Conservation (phyloP, 306 rosid genomes). For the Prunus mongolica region DNA sequence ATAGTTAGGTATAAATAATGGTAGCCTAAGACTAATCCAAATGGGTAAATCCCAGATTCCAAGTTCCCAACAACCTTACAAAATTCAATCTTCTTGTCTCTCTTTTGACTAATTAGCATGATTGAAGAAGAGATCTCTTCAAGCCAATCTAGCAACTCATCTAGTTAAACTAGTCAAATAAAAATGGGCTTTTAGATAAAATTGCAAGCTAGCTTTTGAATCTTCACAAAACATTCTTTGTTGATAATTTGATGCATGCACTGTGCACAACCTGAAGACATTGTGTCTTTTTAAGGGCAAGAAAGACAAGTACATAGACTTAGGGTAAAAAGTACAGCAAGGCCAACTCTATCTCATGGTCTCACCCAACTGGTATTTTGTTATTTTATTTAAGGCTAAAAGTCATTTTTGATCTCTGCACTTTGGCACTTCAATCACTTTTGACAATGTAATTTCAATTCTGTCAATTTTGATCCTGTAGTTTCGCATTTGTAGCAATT, state of each 20-base stretch:
- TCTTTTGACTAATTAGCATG: not conserved
- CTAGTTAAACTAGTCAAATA: not conserved
- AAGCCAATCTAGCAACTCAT: not conserved
- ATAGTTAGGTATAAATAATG: not conserved
- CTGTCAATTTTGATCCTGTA: no score
- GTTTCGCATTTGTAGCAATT: no score
- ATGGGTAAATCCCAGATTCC: not conserved
- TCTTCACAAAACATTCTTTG: not conserved
- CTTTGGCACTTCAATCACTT: no score
- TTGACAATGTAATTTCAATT: no score
- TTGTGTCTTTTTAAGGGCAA: not conserved
- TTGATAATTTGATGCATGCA: not conserved
- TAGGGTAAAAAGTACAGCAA: not conserved
- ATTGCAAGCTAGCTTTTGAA: conserved; percentile 1
- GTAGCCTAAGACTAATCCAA: not conserved
- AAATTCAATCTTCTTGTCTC: not conserved
- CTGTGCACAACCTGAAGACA: not conserved
- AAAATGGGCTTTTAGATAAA: not conserved
- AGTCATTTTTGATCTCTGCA: no score
- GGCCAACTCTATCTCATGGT: not conserved
- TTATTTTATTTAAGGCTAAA: not conserved
- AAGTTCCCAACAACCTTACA: not conserved
- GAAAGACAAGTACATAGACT: not conserved
- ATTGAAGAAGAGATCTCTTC: not conserved
- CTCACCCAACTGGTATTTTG: not conserved